Base-by-base conservation (phyloP, 2,329 filamentous ascomycete genomes). In the Daldinia sp. region DNA sequence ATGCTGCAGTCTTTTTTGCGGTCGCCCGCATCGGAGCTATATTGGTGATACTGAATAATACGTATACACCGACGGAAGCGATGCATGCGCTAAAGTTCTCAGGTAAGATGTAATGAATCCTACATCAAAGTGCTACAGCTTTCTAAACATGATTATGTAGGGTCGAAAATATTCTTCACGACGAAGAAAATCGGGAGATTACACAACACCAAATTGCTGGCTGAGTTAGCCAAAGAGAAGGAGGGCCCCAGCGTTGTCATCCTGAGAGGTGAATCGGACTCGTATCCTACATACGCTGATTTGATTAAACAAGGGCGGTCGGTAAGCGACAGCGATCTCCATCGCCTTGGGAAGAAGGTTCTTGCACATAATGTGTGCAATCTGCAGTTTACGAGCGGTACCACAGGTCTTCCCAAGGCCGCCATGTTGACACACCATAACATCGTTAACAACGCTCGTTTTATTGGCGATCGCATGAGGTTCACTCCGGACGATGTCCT, bases 31-130 rank as follows among this genome's bases (percentile, higher is more conserved):
- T 90, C 15, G 88, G 89, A 8, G 87, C 85, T 47, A 87, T 90
- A 45, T 80, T 93, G 53, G 90, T 93, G 25, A 92, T 93, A 43
- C 79, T 94, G 68, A 94, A 94, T 78, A 94, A 93, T 77, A 94
- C 90, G 0, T 94, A 94, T 74, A 94, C 91, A 1, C 83, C 88
- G 1, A 85, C 84, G 1, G 91, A 94, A 77, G 87, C 90, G 48
- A 83, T 87, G 73, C 90, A 90, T 75, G 91, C 89, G 8, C 76
- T 94, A 25, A 83, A 84, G 56, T 91, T 93, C 72, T 87, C 89
- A 13, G 87, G 88, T 90, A 77, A 68, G 80, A 21, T 15, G 1
- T 19, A 27, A 53, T 3, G 13, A 30, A 13, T 6, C 10, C 3
- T 6, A 7, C 17, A n/a, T 3, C 4, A 11, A 47, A 7, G 23